These are phyloP conservation scores for Wickerhamiella allomyrinae DNA, from an alignment of 805 yeast genomes.

Conservation along the genomic window DNA sequence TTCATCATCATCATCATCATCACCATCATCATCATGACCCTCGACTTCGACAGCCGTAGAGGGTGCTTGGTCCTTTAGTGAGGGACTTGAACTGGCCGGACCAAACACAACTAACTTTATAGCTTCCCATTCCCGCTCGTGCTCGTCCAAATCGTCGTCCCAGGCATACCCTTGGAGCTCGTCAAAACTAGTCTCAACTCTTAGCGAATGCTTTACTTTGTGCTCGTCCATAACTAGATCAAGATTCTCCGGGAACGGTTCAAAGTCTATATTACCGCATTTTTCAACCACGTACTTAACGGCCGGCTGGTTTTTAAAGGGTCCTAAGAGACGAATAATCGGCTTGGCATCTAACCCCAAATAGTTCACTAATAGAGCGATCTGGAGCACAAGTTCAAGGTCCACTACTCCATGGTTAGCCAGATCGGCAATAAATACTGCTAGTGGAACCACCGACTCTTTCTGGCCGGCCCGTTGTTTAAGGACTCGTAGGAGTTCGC, in stretches of 20 bases:
- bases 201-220: neutral
- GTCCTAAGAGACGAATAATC: conserved; percentile 16
- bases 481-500: neutral
- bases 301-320: neutral
- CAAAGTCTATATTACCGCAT: neutral
- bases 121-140: conserved; percentile 13
- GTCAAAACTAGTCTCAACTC: neutral
- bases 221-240: conserved; percentile 25
- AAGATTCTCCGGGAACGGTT: too few species aligned
- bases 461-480: neutral
- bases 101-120: neutral
- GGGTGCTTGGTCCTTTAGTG: too few species aligned
- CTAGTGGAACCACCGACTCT: neutral
- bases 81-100: too few species aligned
- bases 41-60: too few species aligned
- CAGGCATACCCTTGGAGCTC: neutral
- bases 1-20: neutral
- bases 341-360: conserved; percentile 10
- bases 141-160: neutral
- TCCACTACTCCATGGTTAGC: conserved; percentile 48
- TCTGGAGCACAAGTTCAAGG: conserved; percentile 39
- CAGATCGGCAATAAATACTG: conserved; percentile 42
- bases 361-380: conserved; percentile 17
- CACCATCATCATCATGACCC: too few species aligned
- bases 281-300: neutral